These are phyloP conservation scores for Colletotrichum sp. DNA, from an alignment of 2,329 filamentous ascomycete species.

Conservation along the genomic window DNA sequence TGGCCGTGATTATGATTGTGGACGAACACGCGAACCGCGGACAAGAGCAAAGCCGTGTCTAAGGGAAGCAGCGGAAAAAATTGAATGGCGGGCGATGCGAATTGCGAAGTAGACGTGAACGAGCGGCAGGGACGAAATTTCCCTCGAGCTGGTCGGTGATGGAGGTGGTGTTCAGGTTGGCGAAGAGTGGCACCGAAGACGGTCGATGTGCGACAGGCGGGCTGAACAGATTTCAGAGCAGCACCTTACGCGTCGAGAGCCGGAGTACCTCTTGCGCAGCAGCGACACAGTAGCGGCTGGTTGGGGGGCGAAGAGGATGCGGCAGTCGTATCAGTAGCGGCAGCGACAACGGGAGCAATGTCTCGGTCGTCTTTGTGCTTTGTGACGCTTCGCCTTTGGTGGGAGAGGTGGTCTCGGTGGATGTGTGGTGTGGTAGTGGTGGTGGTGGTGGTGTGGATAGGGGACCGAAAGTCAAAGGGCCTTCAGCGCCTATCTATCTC, in stretches of 20 bases:
- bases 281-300: not conserved
- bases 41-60: slow-evolving; percentile 16
- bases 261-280: not conserved
- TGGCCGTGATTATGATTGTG: not conserved
- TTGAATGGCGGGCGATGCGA: not conserved
- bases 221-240: slow-evolving; percentile 8
- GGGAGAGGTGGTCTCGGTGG: not conserved
- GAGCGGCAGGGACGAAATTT: slow-evolving; percentile 22
- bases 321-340: not conserved
- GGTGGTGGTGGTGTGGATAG: not conserved
- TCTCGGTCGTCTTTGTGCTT: slow-evolving; percentile 5
- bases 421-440: not conserved
- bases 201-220: not conserved
- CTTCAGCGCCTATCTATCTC: not conserved
- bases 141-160: slow-evolving; percentile 14
- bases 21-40: slow-evolving; percentile 10
- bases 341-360: not conserved
- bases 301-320: not conserved
- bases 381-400: not conserved
- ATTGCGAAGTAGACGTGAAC: slow-evolving; percentile 20
- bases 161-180: not conserved
- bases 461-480: not conserved
- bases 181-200: slow-evolving; percentile 1
- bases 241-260: not conserved
- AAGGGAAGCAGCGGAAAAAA: not conserved